Evolutionary conservation across 2,329 filamentous ascomycete species (phyloP).

Genomic region (Mariannaea sp.): DNA sequence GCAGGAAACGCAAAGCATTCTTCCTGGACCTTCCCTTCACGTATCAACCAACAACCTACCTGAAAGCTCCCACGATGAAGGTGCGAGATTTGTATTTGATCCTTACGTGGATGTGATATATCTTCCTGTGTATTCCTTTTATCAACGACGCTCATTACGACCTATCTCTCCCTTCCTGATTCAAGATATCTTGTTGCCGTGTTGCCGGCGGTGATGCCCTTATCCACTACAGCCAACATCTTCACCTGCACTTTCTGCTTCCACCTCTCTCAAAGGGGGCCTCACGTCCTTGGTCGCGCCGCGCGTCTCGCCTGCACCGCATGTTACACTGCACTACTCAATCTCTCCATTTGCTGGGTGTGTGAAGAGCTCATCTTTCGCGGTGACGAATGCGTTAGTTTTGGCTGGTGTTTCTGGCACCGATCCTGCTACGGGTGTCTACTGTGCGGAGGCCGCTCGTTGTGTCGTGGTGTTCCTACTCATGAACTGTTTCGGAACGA

Average conservation of each 20-base stretch:
- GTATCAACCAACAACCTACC: too few species aligned
- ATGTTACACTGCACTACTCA: conserved; percentile 54
- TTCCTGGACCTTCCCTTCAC: too few species aligned
- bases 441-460: conserved; percentile 51
- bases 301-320: conserved; percentile 54
- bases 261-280: conserved; percentile 44
- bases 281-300: conserved; percentile 50
- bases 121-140: background rate
- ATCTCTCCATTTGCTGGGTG: conserved; percentile 62
- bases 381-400: conserved; percentile 59
- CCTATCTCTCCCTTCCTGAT: background rate
- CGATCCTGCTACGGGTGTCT: conserved; percentile 60
- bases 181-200: background rate
- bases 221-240: conserved; percentile 22
- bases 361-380: conserved; percentile 60
- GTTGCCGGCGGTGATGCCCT: conserved; percentile 19
- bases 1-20: too few species aligned
- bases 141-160: background rate
- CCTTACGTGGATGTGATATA: too few species aligned
- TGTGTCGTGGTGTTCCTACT: conserved; percentile 44
- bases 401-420: conserved; percentile 68
- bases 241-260: conserved; percentile 65
- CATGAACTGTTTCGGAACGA: conserved; percentile 41
- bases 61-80: too few species aligned
- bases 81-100: too few species aligned